Base-by-base conservation (phyloP, 805 yeast species). In the Cyberlindnera maclurae region DNA sequence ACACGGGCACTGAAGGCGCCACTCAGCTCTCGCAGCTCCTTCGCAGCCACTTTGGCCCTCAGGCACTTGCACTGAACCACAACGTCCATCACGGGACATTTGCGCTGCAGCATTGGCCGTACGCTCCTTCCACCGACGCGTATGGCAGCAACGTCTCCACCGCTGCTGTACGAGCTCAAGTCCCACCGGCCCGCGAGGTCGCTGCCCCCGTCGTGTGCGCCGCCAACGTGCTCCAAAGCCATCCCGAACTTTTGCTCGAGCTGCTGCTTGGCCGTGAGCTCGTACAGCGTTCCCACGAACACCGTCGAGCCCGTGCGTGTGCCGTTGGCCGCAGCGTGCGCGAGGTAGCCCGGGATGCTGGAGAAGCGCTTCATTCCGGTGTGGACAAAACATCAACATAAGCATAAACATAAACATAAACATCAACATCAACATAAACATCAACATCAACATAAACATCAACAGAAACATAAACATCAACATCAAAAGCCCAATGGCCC, bases 61-160 rank as follows among this genome's bases (percentile, higher is more conserved):
- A 50, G 47, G 32, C 46, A 42, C 32, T 53, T 53, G 31, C 58
- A 53, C 29, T 53, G 58, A 1, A 53, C 46, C 10, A 53, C n/a
- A 1, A 53, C 44, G 27, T 53, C 51, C 36, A 53, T 29, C 11
- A 20, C 15, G 2, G 34, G 26, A 0, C 37, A 33, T 13, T 33
- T 37, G 17, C 42, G 34, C 12, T 29, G 13, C 3, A 40, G 24
- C 4, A 38, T 37, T 2, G 50, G 54, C 13, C 42, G 45, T 12
- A 51, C 26, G 3, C 6, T 15, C 7, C 33, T 26, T 2, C 49
- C 51, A 3, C 41, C 26, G 9, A 45, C 36, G 5, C 31, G 24
- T 9, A 31, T 15, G 3, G 43, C 37, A 5, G 24, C 26, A 15
- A 38, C 26, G 10, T n/a, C 10, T 4, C 15, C 15, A 10, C n/a